Evolutionary conservation across 2,329 filamentous ascomycete genomes (phyloP).

Genomic region (Lasiodiplodia hormozganensis): DNA sequence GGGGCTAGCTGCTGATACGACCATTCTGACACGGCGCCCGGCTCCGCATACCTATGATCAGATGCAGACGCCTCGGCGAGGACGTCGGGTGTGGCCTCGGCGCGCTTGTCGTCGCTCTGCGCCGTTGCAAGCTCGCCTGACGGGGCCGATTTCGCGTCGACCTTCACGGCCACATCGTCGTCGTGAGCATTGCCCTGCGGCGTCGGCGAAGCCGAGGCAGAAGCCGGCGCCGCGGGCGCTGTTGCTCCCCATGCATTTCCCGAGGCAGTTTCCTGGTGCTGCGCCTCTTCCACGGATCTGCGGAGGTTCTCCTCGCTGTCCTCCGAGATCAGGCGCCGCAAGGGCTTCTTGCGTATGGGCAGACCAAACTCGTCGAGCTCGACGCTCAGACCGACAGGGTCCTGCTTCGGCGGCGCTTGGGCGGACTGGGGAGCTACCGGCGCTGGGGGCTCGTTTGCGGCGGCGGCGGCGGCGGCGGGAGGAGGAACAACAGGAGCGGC

Average conservation of each 20-base stretch:
- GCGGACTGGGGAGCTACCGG: slow-evolving; percentile 18
- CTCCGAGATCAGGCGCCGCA: slow-evolving; percentile 40
- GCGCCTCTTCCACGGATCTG: slow-evolving; percentile 38
- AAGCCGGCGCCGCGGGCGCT: slow-evolving; percentile 11
- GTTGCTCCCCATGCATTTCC: slow-evolving; percentile 5
- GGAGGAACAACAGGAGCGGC: slow-evolving; percentile 2
- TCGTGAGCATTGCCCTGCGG: background rate
- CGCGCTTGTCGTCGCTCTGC: slow-evolving; percentile 1
- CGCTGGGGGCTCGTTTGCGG: slow-evolving; percentile 4
- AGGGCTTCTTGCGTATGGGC: slow-evolving; percentile 58
- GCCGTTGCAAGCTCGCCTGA: background rate
- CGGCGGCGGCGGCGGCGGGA: background rate
- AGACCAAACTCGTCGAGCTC: slow-evolving; percentile 76
- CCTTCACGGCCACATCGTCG: background rate
- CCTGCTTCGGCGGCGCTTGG: slow-evolving; percentile 10
- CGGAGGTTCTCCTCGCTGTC: slow-evolving; percentile 37
- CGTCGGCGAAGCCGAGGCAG: background rate
- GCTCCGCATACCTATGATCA: slow-evolving; percentile 29
- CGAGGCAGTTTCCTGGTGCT: slow-evolving; percentile 37
- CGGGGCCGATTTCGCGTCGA: slow-evolving; percentile 14
- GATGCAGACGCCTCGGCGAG: slow-evolving; percentile 11
- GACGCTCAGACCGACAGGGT: slow-evolving; percentile 29
- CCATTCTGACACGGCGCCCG: slow-evolving; percentile 72
- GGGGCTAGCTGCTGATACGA: slow-evolving; percentile 81
- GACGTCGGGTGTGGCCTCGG: slow-evolving; percentile 9